Conservation (phyloP, 257 asterid species). For the Rubia yunnanensis region DNA sequence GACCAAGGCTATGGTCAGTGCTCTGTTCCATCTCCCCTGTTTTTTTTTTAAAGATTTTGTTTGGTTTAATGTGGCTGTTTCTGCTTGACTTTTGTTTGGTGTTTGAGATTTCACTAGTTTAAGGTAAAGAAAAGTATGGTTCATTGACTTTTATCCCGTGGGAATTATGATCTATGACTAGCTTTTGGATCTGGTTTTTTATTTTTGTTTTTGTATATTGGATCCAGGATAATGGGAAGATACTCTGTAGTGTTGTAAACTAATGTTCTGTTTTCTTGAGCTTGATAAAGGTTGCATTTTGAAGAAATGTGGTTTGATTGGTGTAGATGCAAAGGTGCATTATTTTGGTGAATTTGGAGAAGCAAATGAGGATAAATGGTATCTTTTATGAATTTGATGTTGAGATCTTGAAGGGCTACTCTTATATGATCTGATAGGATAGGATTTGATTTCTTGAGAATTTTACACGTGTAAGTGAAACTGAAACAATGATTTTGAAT, state of each 20-base stretch:
- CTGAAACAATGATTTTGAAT: not conserved
- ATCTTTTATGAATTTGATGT: not conserved
- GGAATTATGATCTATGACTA: not conserved
- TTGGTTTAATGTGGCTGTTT: not conserved
- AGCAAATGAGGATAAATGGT: not conserved
- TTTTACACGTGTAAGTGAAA: too few relatives aligned
- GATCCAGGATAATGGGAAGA: slow-evolving; percentile 1
- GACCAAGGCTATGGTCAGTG: slow-evolving; percentile 80
- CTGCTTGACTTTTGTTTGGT: not conserved
- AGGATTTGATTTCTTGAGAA: not conserved
- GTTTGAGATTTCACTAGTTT: not conserved
- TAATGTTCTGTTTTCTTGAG: not conserved
- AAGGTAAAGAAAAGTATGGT: not conserved
- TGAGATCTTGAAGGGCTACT: not conserved
- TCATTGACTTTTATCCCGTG: not conserved
- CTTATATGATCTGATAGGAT: not conserved
- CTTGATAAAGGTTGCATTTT: not conserved
- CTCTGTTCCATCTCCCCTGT: not conserved
- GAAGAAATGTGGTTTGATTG: not conserved
- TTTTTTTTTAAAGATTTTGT: not conserved
- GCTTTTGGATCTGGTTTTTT: slow-evolving; percentile 17
- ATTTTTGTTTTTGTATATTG: not conserved
- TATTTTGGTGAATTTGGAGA: not conserved
- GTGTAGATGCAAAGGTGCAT: not conserved
- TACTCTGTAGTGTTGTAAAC: not conserved